Evolutionary conservation across 2,329 filamentous ascomycete species (phyloP).

Genomic region (Drechslerella coelobrocha): DNA sequence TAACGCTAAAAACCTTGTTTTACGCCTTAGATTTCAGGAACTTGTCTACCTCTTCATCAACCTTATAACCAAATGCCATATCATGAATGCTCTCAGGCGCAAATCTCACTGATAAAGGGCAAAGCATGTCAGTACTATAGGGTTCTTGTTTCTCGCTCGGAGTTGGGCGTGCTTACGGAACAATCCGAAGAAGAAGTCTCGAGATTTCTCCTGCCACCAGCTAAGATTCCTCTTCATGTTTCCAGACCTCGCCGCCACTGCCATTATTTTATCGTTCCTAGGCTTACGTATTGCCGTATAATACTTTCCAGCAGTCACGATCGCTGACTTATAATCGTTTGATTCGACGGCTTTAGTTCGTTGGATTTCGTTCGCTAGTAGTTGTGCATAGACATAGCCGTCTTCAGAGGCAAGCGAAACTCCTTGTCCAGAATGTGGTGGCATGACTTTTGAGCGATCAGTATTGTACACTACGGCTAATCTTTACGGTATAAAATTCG

Average conservation of each 20-base stretch:
- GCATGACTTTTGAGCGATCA: slow-evolving; percentile 25
- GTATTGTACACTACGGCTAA: not conserved
- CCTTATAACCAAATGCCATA: slow-evolving; percentile 33
- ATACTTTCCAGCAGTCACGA: slow-evolving; percentile 33
- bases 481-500: not conserved
- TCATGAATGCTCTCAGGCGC: slow-evolving; percentile 31
- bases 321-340: slow-evolving; percentile 25
- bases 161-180: slow-evolving; percentile 18
- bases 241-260: slow-evolving; percentile 24
- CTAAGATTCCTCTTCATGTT: slow-evolving; percentile 33
- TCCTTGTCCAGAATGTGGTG: slow-evolving; percentile 48
- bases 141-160: not conserved
- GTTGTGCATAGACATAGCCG: slow-evolving; percentile 30
- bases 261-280: slow-evolving; percentile 46
- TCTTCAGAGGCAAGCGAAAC: slow-evolving; percentile 46
- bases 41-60: slow-evolving; percentile 43
- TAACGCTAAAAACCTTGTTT: not conserved
- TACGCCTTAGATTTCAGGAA: slow-evolving; percentile 24
- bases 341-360: slow-evolving; percentile 26
- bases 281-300: slow-evolving; percentile 46
- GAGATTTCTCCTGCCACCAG: slow-evolving; percentile 40
- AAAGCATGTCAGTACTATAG: not conserved
- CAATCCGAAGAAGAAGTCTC: slow-evolving; percentile 45
- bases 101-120: slow-evolving; percentile 22
- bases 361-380: slow-evolving; percentile 35